Percentiles rank a stretch among this genome's conserved stretches.
These are phyloP conservation scores for Paraphoma sp. DNA, from an alignment of 2,329 filamentous ascomycete species.

Conservation along the genomic window DNA sequence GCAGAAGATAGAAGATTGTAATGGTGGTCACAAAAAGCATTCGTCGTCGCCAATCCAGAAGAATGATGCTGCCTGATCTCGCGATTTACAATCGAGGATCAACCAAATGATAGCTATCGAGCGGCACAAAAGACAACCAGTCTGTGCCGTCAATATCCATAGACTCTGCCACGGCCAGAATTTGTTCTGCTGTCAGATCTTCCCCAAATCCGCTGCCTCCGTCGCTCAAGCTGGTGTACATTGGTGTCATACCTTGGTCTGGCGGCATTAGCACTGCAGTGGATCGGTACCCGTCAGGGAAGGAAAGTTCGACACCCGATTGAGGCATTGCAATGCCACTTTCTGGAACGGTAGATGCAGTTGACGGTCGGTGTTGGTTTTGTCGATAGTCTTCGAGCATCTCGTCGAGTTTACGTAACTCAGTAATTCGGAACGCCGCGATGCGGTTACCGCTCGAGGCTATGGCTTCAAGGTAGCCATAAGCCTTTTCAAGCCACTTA, in stretches of 20 bases:
- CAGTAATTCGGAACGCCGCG: conserved; percentile 53
- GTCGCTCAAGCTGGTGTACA: conserved; percentile 26
- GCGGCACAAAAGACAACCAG: conserved; percentile 56
- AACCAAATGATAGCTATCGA: conserved; percentile 47
- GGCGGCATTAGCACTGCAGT: conserved; percentile 12
- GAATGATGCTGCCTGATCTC: not conserved
- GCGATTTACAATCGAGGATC: conserved; percentile 12
- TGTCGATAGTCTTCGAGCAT: conserved; percentile 44
- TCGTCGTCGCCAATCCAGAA: no score
- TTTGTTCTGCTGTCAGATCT: conserved; percentile 54
- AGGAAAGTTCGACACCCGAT: conserved; percentile 4
- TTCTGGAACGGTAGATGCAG: conserved; percentile 2
- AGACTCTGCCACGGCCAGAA: conserved; percentile 57
- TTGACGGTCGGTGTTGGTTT: conserved; percentile 12
- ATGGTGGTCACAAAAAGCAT: not conserved
- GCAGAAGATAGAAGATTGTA: no score
- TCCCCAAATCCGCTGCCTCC: conserved; percentile 39
- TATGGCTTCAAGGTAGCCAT: conserved; percentile 57
- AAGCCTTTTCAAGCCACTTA: conserved; percentile 52
- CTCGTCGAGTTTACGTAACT: conserved; percentile 55
- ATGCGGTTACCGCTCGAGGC: conserved; percentile 55
- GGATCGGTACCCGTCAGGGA: conserved; percentile 12
- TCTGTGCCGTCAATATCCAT: conserved; percentile 55
- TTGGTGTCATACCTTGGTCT: conserved; percentile 15
- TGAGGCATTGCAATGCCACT: conserved; percentile 5